A percentile compares a stretch with the other conserved stretches of the same genome.
These are phyloP conservation scores for Fulvia fulva DNA, from an alignment of 2,329 filamentous ascomycete species.

Conservation along the genomic window DNA sequence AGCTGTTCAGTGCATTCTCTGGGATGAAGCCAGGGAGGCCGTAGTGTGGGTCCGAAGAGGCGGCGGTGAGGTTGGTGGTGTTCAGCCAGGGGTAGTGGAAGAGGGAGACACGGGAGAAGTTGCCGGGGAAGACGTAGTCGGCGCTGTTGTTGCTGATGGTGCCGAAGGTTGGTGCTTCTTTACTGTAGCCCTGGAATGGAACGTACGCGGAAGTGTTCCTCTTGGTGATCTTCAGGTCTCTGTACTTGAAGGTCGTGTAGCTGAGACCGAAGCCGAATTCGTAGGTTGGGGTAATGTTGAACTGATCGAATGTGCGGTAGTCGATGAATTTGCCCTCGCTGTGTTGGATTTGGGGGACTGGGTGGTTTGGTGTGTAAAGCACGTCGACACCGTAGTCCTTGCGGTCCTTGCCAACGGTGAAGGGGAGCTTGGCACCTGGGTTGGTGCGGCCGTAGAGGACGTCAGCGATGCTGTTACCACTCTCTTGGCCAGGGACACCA, in stretches of 20 bases:
- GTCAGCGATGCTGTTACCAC: conserved; percentile 27
- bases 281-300: conserved; percentile 39
- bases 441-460: conserved; percentile 30
- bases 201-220: conserved; percentile 49
- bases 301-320: conserved; percentile 54
- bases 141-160: conserved; percentile 57
- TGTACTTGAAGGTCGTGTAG: conserved; percentile 75
- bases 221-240: conserved; percentile 48
- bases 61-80: conserved; percentile 53
- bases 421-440: conserved; percentile 30
- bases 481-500: conserved; percentile 31
- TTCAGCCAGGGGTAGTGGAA: conserved; percentile 70
- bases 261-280: conserved; percentile 55
- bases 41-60: conserved; percentile 56
- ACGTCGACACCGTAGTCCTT: conserved; percentile 29
- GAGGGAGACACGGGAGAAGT: conserved; percentile 48
- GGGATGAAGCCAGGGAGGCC: conserved; percentile 62
- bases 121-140: conserved; percentile 56
- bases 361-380: conserved; percentile 38
- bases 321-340: conserved; percentile 70
- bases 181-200: conserved; percentile 58
- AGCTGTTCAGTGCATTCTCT: conserved; percentile 51
- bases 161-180: conserved; percentile 59
- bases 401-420: conserved; percentile 30
- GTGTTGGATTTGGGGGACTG: conserved; percentile 36